A percentile compares a stretch with the other conserved stretches of the same genome.
Conservation (phyloP, 176 grass and related monocot genomes). For the Tillandsia leiboldiana region DNA sequence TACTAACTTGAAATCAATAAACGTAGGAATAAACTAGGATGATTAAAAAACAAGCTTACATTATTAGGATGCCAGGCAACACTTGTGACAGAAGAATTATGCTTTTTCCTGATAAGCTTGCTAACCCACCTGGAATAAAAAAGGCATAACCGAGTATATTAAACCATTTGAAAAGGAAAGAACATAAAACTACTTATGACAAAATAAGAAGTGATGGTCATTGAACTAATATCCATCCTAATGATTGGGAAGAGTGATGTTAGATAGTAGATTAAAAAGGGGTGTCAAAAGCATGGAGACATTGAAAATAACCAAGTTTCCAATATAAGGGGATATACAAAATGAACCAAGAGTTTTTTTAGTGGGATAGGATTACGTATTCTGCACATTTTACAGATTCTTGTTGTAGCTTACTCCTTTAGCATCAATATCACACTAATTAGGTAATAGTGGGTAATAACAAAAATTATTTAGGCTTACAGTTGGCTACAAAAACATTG, state of each 20-base stretch:
- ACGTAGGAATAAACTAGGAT: neutral
- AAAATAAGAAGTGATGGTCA: neutral
- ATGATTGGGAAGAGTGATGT: neutral
- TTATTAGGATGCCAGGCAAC: constrained; percentile 98
- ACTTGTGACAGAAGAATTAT: constrained; percentile 93
- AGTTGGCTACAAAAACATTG: constrained; percentile 1
- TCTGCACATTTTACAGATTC: no score
- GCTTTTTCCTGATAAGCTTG: constrained; percentile 92
- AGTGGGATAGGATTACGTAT: neutral
- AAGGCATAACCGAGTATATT: constrained; percentile 15
- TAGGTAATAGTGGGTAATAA: no score
- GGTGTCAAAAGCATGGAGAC: neutral
- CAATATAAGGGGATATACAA: neutral
- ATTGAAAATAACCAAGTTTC: neutral
- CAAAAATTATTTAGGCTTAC: no score
- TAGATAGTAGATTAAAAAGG: neutral
- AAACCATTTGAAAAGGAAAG: neutral
- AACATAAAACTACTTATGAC: neutral
- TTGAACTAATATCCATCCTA: neutral
- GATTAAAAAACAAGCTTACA: constrained; percentile 35
- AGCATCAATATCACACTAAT: no score
- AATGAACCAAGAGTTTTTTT: neutral
- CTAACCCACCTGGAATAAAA: constrained; percentile 78
- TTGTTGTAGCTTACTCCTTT: no score
- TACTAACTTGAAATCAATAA: neutral